phyloP scores from a whole-genome alignment of 2,329 filamentous ascomycete genomes.

The Xylaria sp. region DNA sequence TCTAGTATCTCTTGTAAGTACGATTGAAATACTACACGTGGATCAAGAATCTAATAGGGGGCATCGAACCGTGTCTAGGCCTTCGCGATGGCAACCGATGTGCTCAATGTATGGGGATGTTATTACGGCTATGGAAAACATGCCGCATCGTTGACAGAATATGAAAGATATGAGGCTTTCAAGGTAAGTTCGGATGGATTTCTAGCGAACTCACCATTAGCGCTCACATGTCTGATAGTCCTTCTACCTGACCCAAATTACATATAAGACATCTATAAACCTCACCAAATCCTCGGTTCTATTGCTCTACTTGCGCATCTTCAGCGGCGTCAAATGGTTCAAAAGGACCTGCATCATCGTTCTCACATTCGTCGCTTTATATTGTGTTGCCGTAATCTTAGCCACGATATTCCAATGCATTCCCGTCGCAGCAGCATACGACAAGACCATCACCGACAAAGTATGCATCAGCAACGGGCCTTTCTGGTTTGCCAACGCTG shows the following conservation, averaged over 20 bases:
- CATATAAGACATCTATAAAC: constrained; percentile 50
- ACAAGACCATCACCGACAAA: constrained; percentile 41
- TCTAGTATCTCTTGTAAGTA: constrained; percentile 29
- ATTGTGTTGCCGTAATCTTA: constrained; percentile 45
- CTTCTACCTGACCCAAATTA: constrained; percentile 49
- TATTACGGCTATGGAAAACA: constrained; percentile 48
- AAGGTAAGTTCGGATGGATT: constrained; percentile 36
- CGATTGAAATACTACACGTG: neutral
- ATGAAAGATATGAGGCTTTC: constrained; percentile 41
- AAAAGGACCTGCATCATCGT: constrained; percentile 43
- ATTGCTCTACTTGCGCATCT: constrained; percentile 50
- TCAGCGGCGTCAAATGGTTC: constrained; percentile 47
- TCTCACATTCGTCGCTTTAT: constrained; percentile 41
- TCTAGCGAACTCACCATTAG: neutral
- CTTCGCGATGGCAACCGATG: constrained; percentile 42
- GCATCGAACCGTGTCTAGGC: constrained; percentile 31
- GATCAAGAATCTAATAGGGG: neutral
- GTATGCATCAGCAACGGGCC: constrained; percentile 52
- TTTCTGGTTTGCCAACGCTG: constrained; percentile 57
- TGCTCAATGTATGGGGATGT: constrained; percentile 44
- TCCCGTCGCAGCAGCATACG: constrained; percentile 46
- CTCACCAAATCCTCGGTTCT: constrained; percentile 50
- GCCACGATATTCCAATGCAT: constrained; percentile 49
- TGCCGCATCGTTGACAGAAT: constrained; percentile 30
- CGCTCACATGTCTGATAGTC: constrained; percentile 36